Evolutionary conservation across 2,329 filamentous ascomycete species (phyloP), one percentile per base, ranked within the genome.

Genomic region (Macrophomina pseudophaseolina): DNA sequence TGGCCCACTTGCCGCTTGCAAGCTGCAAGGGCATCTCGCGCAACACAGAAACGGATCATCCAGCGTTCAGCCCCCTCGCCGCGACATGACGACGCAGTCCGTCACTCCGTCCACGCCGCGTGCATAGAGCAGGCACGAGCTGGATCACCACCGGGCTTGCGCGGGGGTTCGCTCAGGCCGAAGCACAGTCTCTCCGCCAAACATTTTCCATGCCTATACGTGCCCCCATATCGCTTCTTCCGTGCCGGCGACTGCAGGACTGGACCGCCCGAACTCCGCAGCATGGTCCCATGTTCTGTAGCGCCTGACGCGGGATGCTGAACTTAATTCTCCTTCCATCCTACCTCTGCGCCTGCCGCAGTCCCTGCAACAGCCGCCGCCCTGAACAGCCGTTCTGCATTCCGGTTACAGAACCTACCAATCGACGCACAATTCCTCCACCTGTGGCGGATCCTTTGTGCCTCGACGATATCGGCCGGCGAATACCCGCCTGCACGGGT

Each of bases 1-100:
- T 23, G 18, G 30, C 8, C 60, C 52, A 65, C 51, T 49, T 58
- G 52, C 63, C 62, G 49, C 38, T 44, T 54, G 62, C n/a, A n/a
- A 38, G 11, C 40, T 49, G 42, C 63, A 46, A 23, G 56, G 40
- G 49, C 33, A 28, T 48, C 38, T 33, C 62, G 49, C 16, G 52
- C 52, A 52, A 52, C 49, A 52, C 49, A 52, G 49, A 23, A 42
- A 52, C 63, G 40, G 38, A 56, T 46, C 52, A 38, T n/a, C 40
- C 51, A 12, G 62, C 32, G 35, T 28, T 40, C 54, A 59, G 23
- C 38, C 44, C 23, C 54, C 40, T 38, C 23, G 40, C 54, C 14
- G 42, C 56, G 56, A 32, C 14, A 59, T 59, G 58, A 62, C 58
- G 58, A 62, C 42, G 42, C 58, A n/a, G 33, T 14, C 52, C 16